Base-by-base conservation (phyloP, 2,329 filamentous ascomycete species). In the Aspergillus intermedius region DNA sequence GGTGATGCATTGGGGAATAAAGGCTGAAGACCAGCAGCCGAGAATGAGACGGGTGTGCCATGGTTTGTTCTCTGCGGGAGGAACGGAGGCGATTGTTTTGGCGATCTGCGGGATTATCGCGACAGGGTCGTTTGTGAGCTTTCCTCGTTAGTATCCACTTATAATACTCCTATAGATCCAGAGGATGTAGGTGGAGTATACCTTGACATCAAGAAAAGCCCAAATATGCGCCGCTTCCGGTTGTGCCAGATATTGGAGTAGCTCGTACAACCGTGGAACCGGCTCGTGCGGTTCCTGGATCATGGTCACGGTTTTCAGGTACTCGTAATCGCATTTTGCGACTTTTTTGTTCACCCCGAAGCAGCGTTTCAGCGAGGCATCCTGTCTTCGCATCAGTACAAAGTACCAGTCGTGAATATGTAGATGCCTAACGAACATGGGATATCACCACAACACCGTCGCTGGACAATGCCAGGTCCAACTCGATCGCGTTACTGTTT, bases 131-230 rank as follows among this genome's bases (percentile, higher is more conserved):
- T 66, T 60, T 19, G 10, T 21, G 13, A 67, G 50, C 64, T 66
- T 39, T 8, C 1, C 4, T 21, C 4, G 22, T 56, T 37, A 41
- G 43, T 45, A 13, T 19, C 35, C n/a, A 19, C 39, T 40, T 4
- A 23, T 30, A 47, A 23, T 15, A 43, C 39, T 19, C 28, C 28
- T 37, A 40, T 19, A 19, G 3, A 12, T 15, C 12, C 5, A 21
- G 15, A 5, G 8, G 12, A n/a, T n/a, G 5, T 13, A 28, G 22
- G 34, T n/a, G 41, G 44, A 54, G 61, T 19, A 17, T 67, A 88
- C 84, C 75, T 96, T 97, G 65, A 97, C 88, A 65, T 97, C 91
- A 3, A 97, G 74, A 52, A 96, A 68, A 5, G 93, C 60, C 91
- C 91, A 95, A 8, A 91, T 75, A 40, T 84, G 67, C 59, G 87